These are phyloP conservation scores for Epichloe hybrida DNA, from an alignment of 2,329 filamentous ascomycete genomes.

Conservation along the genomic window DNA sequence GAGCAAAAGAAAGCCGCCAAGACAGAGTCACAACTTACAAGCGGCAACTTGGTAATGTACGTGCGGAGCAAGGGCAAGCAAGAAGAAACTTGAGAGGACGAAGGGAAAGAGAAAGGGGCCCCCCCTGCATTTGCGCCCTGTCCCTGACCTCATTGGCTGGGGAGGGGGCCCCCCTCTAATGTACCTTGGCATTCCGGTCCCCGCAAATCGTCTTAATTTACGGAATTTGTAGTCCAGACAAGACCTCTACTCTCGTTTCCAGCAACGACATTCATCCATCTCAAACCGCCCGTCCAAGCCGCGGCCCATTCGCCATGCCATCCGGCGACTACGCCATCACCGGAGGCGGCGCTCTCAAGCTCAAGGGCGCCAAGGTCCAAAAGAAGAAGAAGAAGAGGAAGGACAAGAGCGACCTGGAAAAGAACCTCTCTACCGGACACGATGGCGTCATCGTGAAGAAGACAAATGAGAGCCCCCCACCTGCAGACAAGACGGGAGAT, in stretches of 20 bases:
- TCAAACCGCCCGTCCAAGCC: neutral
- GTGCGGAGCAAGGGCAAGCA: neutral
- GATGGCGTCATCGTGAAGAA: constrained; percentile 5
- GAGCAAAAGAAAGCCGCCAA: too few species aligned
- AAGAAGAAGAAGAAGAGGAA: constrained; percentile 45
- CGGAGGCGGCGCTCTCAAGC: constrained; percentile 62
- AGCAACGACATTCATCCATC: neutral
- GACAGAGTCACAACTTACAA: neutral
- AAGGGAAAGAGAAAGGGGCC: neutral
- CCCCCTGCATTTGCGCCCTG: neutral
- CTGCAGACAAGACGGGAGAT: constrained; percentile 14
- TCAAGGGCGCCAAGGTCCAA: constrained; percentile 64
- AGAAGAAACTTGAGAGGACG: neutral
- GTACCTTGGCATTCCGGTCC: too few species aligned
- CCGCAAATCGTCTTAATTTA: too few species aligned
- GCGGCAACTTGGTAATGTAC: too few species aligned
- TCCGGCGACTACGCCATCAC: constrained; percentile 59
- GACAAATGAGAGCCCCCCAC: neutral
- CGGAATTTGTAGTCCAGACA: too few species aligned
- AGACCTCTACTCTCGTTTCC: too few species aligned
- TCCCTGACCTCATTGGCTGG: neutral
- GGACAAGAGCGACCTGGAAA: constrained; percentile 33
- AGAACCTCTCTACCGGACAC: constrained; percentile 26
- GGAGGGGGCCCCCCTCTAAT: neutral
- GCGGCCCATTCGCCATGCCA: constrained; percentile 38